Evolutionary conservation across 495 filamentous ascomycete genomes (phyloP).

Genomic region (Darksidea phi): DNA sequence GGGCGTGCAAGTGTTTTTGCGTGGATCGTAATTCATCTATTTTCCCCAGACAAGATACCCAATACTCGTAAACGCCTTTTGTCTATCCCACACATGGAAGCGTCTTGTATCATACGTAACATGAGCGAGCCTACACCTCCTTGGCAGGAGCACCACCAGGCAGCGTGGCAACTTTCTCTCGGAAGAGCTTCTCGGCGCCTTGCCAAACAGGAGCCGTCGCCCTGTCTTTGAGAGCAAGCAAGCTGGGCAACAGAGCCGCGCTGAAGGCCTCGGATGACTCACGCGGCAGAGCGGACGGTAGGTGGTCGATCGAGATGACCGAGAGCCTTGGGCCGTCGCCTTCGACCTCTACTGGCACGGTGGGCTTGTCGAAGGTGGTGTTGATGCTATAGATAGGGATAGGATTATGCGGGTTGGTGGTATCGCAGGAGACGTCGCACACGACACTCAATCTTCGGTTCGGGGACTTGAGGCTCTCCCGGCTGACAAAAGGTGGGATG

Average conservation of each 20-base stretch:
- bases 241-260: constrained; percentile 70
- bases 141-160: constrained; percentile 44
- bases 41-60: too few species aligned
- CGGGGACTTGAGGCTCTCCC: constrained; percentile 64
- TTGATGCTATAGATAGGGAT: constrained; percentile 71
- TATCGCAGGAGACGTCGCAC: constrained; percentile 70
- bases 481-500: constrained; percentile 72
- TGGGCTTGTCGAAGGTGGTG: constrained; percentile 44
- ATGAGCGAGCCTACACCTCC: constrained; percentile 3
- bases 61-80: too few species aligned
- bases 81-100: too few species aligned
- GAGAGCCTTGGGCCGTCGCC: constrained; percentile 23
- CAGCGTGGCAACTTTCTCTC: constrained; percentile 77
- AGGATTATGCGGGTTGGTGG: constrained; percentile 53
- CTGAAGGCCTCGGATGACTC: constrained; percentile 89
- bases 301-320: constrained; percentile 71
- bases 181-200: constrained; percentile 78
- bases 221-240: constrained; percentile 76
- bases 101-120: too few species aligned
- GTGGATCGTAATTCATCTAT: too few species aligned
- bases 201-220: constrained; percentile 73
- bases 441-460: constrained; percentile 77
- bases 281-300: constrained; percentile 80
- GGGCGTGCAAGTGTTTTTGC: too few species aligned
- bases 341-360: constrained; percentile 45